Base-by-base conservation (phyloP, 2,329 filamentous ascomycete genomes). In the Fusarium pseudonygamai region DNA sequence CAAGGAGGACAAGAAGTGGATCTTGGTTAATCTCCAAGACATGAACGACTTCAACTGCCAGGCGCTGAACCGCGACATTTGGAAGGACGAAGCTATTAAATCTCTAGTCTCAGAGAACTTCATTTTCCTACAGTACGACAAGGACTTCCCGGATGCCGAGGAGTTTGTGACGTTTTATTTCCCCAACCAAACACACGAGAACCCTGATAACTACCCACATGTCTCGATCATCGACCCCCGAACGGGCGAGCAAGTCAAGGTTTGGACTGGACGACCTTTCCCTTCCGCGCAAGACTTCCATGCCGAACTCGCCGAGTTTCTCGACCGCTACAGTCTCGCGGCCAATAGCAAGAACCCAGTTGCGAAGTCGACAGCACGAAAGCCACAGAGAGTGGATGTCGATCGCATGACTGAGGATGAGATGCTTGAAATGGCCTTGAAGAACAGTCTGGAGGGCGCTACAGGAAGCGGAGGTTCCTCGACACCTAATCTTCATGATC, bases 191-290 rank as follows among this genome's bases (percentile, higher is more conserved):
- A 86, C 86, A 47, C 90, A 93, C 75, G 94, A 97, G 77, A 93
- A 93, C 78, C 88, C 91, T n/a, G 93, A 96, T 78, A 95, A 95
- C 76, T 99, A 97, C 80, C 96, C 96, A 11, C 95, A 99, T 80
- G 96, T 98, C 64, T 94, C 95, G 49, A 97, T 99, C 71, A 91
- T 99, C 70, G 96, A 99, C 77, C 96, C 96, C 5, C 89, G 96
- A 67, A 99, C 96, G 2, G 96, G 96, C 69, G 96, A 99, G 83
- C 95, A 98, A 82, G 93, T 99, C 81, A 99, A 99, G 84, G 90
- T 95, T 4, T 98, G 96, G 96, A 95, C 93, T 20, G 95, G 96
- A 3, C 87, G 90, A 14, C 94, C 95, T 3, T 93, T 95, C 60
- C 92, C 95, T 2, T 88, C 88, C 43, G 85, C 94, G 1, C 81